These are phyloP conservation scores for Peronosclerospora sorghi DNA, from an alignment of 352 stramenopile species.

Conservation along the genomic window DNA sequence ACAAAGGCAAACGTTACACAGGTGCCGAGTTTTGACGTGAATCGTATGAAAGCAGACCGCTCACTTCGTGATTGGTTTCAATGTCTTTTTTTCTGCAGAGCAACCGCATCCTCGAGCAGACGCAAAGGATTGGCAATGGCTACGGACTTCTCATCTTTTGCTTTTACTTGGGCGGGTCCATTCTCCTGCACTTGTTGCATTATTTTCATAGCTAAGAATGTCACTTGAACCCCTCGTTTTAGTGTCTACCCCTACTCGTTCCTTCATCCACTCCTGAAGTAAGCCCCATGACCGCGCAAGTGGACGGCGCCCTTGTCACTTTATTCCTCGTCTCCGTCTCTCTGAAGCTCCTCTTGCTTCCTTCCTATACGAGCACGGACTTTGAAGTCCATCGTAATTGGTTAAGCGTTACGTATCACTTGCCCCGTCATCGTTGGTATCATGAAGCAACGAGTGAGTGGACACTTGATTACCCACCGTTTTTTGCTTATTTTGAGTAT, in stretches of 20 bases:
- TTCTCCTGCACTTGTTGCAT: constrained; percentile 66
- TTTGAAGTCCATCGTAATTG: constrained; percentile 99
- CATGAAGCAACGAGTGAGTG: constrained; percentile 91
- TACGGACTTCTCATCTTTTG: constrained; percentile 85
- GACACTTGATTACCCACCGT: constrained; percentile 97
- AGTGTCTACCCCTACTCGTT: too few relatives aligned
- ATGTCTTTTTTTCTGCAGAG: constrained; percentile 26
- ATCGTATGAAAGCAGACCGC: not conserved
- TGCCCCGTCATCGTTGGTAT: constrained; percentile 90
- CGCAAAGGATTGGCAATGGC: constrained; percentile 56
- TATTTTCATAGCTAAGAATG: constrained; percentile 59
- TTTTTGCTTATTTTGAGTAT: constrained; percentile 96
- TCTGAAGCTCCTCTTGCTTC: constrained; percentile 86
- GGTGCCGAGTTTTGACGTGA: constrained; percentile 18
- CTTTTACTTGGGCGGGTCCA: constrained; percentile 60
- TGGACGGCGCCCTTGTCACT: constrained; percentile 33
- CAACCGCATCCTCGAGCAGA: constrained; percentile 66
- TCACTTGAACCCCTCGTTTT: too few relatives aligned
- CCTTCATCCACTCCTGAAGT: not conserved
- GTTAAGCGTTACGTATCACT: constrained; percentile 90
- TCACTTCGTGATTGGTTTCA: not conserved
- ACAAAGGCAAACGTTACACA: constrained; percentile 66
- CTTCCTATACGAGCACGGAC: constrained; percentile 92
- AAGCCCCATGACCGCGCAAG: constrained; percentile 6
- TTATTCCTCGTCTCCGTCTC: constrained; percentile 39